Evolutionary conservation across 495 filamentous ascomycete species (phyloP).

Genomic region (Margaritispora aquatica): DNA sequence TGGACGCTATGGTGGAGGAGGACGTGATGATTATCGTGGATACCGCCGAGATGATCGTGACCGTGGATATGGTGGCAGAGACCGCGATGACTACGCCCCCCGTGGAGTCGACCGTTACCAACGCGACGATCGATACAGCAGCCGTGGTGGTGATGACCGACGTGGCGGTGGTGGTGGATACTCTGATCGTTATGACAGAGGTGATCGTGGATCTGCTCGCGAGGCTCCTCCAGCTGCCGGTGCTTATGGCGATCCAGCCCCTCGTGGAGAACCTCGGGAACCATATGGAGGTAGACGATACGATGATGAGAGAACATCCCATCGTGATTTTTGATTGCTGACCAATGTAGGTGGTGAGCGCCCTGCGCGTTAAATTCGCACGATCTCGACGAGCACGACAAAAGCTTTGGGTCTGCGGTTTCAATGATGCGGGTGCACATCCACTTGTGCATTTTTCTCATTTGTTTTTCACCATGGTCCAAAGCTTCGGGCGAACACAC

Average conservation of each 20-base stretch:
- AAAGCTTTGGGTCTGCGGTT: conserved; percentile 27
- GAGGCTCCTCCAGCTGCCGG: conserved; percentile 40
- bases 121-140: conserved; percentile 35
- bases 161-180: conserved; percentile 49
- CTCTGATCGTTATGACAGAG: conserved; percentile 47
- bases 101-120: conserved; percentile 31
- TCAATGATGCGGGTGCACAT: conserved; percentile 26
- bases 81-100: conserved; percentile 23
- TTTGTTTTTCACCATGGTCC: conserved; percentile 26
- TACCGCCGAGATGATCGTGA: conserved; percentile 25
- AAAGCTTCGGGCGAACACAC: conserved; percentile 26
- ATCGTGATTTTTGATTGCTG: conserved; percentile 27
- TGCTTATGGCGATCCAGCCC: conserved; percentile 50
- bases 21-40: conserved; percentile 33
- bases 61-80: conserved; percentile 16
- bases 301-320: conserved; percentile 37
- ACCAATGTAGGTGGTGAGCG: conserved; percentile 24
- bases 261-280: conserved; percentile 57
- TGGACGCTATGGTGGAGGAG: conserved; percentile 16
- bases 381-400: conserved; percentile 20
- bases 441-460: conserved; percentile 21
- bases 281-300: conserved; percentile 49
- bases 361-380: conserved; percentile 27
- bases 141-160: conserved; percentile 48
- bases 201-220: conserved; percentile 36